These are phyloP conservation scores for Podospora tetraspora DNA, from an alignment of 495 filamentous ascomycete species.

Conservation along the genomic window DNA sequence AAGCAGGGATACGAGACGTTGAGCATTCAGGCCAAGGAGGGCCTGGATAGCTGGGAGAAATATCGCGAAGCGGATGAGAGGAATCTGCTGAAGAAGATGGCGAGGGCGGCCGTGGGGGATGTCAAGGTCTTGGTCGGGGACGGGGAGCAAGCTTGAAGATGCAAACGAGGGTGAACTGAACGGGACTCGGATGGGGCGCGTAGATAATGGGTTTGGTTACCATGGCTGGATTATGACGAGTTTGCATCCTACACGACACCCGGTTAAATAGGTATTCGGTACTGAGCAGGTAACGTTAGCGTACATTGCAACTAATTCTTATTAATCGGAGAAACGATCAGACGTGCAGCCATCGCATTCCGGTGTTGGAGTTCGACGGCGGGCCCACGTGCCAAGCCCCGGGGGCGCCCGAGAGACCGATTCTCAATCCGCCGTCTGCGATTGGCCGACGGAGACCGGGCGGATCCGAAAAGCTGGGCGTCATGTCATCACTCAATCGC, in stretches of 20 bases:
- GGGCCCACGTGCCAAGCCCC: background rate
- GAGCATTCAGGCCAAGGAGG: constrained; percentile 78
- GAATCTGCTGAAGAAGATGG: constrained; percentile 77
- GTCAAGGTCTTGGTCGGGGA: constrained; percentile 45
- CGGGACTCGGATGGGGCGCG: background rate
- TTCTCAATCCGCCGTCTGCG: constrained; percentile 30
- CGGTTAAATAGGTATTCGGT: background rate
- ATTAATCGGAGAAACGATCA: background rate
- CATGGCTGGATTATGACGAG: background rate
- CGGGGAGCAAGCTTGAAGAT: constrained; percentile 21
- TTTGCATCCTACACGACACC: background rate
- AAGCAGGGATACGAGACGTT: constrained; percentile 94
- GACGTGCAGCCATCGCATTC: background rate
- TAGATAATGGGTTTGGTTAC: background rate
- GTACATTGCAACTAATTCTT: background rate
- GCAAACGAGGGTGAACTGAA: background rate
- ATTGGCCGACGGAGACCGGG: constrained; percentile 40
- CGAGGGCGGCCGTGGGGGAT: constrained; percentile 68
- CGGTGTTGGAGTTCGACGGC: background rate
- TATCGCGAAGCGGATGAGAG: constrained; percentile 74
- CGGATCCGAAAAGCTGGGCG: constrained; percentile 26
- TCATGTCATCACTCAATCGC: constrained; percentile 35
- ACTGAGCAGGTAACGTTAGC: background rate
- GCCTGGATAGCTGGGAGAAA: constrained; percentile 70
- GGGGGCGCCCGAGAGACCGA: background rate